Evolutionary conservation across 1,139 yeast species (phyloP).

Genomic region (Candida pseudocylindracea): DNA sequence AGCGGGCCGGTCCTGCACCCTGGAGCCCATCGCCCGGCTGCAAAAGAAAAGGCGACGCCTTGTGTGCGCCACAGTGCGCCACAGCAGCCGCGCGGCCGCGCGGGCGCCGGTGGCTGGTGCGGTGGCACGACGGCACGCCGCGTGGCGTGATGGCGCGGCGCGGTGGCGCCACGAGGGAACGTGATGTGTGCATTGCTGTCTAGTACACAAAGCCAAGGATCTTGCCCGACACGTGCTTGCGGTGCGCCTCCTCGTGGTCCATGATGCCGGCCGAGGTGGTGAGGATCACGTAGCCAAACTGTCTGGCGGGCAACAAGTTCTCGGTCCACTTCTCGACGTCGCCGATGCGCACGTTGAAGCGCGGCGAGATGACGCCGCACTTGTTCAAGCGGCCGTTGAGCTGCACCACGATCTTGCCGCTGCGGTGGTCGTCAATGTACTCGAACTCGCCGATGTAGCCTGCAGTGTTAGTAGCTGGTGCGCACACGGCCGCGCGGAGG

Average conservation of each 20-base stretch:
- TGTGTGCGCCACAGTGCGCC: no score
- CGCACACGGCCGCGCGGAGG: no score
- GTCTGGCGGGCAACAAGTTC: slow-evolving; percentile 96
- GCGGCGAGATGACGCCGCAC: slow-evolving; percentile 96
- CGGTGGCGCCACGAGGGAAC: no score
- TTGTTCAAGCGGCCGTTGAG: slow-evolving; percentile 96
- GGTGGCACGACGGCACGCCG: slow-evolving; percentile 3
- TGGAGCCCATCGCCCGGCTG: no score
- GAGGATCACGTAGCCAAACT: slow-evolving; percentile 89
- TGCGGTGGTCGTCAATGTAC: slow-evolving; percentile 97
- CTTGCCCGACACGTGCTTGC: slow-evolving; percentile 99
- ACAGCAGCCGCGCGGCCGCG: no score
- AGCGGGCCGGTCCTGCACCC: no score
- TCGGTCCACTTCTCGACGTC: slow-evolving; percentile 98
- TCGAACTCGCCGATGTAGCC: slow-evolving; percentile 97
- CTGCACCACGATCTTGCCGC: slow-evolving; percentile 93
- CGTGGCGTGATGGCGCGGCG: slow-evolving; percentile 4
- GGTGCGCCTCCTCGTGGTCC: slow-evolving; percentile 99
- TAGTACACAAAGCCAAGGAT: slow-evolving; percentile 91
- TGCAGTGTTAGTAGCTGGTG: no score
- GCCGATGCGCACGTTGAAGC: slow-evolving; percentile 84
- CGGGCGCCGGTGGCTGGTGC: not conserved
- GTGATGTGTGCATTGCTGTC: no score
- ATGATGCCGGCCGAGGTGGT: slow-evolving; percentile 98
- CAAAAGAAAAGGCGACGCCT: no score